phyloP scores from a whole-genome alignment of 331 rosid genomes.

The Acacia pycnantha region DNA sequence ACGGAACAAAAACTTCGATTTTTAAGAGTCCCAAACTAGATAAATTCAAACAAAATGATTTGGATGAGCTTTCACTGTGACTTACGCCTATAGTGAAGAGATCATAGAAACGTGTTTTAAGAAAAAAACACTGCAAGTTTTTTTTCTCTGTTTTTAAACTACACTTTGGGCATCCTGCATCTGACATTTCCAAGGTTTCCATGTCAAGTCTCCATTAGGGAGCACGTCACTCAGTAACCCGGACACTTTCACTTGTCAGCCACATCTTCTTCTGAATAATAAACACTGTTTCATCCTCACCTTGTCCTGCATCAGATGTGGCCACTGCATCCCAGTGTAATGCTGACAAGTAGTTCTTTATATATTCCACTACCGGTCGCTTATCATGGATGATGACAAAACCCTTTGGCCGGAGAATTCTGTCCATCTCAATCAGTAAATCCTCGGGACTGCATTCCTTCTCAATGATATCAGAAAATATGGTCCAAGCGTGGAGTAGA shows the following conservation, averaged over 20 bases:
- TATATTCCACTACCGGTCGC: conserved; percentile 45
- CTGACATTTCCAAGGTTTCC: conserved; percentile 16
- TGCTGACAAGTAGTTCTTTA: conserved; percentile 45
- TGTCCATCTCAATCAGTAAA: conserved; percentile 66
- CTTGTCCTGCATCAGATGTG: conserved; percentile 32
- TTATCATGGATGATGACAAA: conserved; percentile 60
- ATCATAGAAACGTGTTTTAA: neutral
- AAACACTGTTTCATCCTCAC: conserved; percentile 42
- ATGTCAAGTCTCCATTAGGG: conserved; percentile 4
- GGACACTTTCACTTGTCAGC: conserved; percentile 53
- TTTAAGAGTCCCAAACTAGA: conserved; percentile 8
- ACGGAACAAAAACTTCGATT: neutral
- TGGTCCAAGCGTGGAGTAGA: conserved; percentile 67
- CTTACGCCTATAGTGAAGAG: conserved; percentile 33
- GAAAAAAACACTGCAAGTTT: neutral
- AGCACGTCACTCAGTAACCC: conserved; percentile 39
- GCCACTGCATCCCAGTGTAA: conserved; percentile 72
- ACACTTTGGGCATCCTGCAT: conserved; percentile 12
- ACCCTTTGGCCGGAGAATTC: conserved; percentile 68
- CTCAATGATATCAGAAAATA: conserved; percentile 62
- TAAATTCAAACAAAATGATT: conserved; percentile 28
- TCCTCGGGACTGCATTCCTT: conserved; percentile 65
- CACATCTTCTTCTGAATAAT: conserved; percentile 69
- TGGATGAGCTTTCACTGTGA: conserved; percentile 27
- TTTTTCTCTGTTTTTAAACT: neutral